phyloP scores from a whole-genome alignment of 345 rosid genomes.

The Corchorus capsularis region DNA sequence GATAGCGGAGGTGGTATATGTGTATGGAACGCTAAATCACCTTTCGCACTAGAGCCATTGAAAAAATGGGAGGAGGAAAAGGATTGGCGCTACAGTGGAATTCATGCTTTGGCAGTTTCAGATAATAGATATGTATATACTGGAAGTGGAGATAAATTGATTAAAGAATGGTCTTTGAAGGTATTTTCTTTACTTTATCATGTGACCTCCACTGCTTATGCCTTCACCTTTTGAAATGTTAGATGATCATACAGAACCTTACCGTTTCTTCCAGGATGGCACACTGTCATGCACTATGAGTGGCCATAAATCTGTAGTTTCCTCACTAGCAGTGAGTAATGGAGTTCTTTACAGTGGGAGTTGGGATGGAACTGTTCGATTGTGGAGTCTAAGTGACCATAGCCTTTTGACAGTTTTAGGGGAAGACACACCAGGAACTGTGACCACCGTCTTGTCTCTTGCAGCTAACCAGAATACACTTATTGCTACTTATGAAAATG shows the following conservation, averaged over 20 bases:
- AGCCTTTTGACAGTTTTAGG: constrained; percentile 73
- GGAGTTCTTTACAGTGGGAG: constrained; percentile 91
- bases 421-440: constrained; percentile 51
- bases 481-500: constrained; percentile 75
- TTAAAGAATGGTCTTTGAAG: constrained; percentile 87
- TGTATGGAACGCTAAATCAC: constrained; percentile 62
- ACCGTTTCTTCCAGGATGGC: constrained; percentile 57
- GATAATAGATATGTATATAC: constrained; percentile 67
- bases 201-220: neutral
- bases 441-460: constrained; percentile 63
- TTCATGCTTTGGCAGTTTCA: constrained; percentile 69
- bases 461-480: constrained; percentile 46
- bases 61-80: constrained; percentile 84
- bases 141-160: constrained; percentile 88
- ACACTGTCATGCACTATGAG: constrained; percentile 65
- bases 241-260: constrained; percentile 7
- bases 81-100: constrained; percentile 96
- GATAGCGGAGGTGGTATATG: constrained; percentile 90
- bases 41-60: constrained; percentile 62
- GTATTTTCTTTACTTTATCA: constrained; percentile 38
- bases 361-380: constrained; percentile 87
- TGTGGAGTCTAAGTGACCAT: constrained; percentile 88
- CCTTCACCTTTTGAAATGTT: neutral
- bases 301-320: constrained; percentile 91
- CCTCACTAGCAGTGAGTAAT: constrained; percentile 54